phyloP scores from a whole-genome alignment of 2,329 filamentous ascomycete genomes.

The Venturia aucupariae region DNA sequence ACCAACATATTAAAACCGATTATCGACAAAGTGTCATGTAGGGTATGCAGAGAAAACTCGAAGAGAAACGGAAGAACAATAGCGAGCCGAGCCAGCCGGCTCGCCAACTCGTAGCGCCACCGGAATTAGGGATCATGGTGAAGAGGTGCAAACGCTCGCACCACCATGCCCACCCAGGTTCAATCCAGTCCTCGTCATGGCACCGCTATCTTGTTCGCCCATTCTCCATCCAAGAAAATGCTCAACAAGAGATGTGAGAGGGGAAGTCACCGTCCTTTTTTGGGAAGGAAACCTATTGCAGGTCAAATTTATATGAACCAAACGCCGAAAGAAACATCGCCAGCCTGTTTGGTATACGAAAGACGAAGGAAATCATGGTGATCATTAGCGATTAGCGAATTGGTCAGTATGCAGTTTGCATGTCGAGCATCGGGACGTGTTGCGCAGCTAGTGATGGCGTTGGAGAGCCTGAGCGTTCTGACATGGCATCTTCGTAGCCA shows the following conservation, averaged over 20 bases:
- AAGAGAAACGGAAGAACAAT: not conserved
- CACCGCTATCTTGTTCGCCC: not conserved
- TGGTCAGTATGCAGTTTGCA: conserved; percentile 34
- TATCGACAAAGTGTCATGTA: not conserved
- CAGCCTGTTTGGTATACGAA: not conserved
- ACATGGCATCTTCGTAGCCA: conserved; percentile 79
- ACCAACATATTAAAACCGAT: not conserved
- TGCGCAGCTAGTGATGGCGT: conserved; percentile 33
- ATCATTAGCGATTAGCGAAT: conserved; percentile 2
- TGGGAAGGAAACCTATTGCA: not conserved
- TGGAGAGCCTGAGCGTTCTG: conserved; percentile 35
- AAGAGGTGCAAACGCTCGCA: not conserved
- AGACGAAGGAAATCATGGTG: not conserved
- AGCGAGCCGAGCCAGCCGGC: conserved; percentile 11
- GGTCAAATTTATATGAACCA: not conserved
- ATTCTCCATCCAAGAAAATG: not conserved
- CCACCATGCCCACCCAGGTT: too few relatives aligned
- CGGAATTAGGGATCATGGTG: not conserved
- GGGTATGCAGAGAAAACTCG: not conserved
- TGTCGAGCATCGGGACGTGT: conserved; percentile 32
- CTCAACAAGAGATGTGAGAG: not conserved
- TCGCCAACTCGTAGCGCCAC: not conserved
- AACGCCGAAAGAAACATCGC: not conserved
- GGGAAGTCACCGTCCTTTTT: not conserved
- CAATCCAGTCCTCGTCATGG: not conserved